These are phyloP conservation scores for Solanum ahanhuiri DNA, from an alignment of 257 asterid species.

Conservation along the genomic window DNA sequence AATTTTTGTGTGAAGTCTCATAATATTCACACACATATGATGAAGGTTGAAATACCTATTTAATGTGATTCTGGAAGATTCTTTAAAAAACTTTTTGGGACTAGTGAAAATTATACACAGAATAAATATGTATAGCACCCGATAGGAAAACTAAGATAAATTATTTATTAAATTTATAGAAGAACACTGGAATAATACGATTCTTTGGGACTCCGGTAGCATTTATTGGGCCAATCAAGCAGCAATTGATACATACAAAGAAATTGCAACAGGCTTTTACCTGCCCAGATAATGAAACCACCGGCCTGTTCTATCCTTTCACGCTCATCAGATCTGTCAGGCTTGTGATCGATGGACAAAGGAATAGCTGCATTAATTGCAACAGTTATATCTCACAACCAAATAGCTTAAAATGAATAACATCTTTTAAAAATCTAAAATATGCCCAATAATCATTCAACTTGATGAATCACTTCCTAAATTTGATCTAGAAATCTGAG, in stretches of 20 bases:
- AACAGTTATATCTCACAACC: constrained; percentile 1
- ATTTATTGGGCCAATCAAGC: background rate
- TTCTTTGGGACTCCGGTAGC: background rate
- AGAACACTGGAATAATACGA: background rate
- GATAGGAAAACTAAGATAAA: background rate
- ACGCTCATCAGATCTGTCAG: constrained; percentile 79
- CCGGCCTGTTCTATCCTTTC: constrained; percentile 84
- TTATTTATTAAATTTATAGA: background rate
- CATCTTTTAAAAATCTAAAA: background rate
- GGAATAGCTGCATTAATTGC: constrained; percentile 48
- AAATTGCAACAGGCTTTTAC: constrained; percentile 15
- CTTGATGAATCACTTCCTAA: background rate
- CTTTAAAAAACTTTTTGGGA: background rate
- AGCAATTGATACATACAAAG: background rate
- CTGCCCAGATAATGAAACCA: constrained; percentile 76
- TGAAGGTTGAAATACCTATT: background rate
- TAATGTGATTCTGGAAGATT: background rate
- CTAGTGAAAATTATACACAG: background rate
- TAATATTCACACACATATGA: background rate
- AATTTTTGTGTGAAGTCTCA: background rate
- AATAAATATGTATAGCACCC: background rate
- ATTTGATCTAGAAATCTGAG: background rate
- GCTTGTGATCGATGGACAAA: constrained; percentile 75
- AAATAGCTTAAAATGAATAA: background rate
- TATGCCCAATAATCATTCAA: background rate